Conservation (phyloP, 306 rosid genomes). For the Purshia tridentata region DNA sequence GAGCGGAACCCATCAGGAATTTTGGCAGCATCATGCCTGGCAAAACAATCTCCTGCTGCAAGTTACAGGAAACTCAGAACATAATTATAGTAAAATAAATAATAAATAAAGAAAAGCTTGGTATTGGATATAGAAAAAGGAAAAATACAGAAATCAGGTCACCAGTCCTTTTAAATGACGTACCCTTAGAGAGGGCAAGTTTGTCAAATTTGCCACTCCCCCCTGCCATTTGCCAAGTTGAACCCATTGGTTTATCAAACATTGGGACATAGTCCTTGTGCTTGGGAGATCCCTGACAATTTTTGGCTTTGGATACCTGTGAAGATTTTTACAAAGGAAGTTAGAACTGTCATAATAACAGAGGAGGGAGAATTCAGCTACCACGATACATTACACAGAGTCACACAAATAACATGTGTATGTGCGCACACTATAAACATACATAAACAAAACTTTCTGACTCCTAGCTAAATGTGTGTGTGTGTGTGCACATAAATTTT, state of each 20-base stretch:
- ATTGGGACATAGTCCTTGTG: conserved; percentile 34
- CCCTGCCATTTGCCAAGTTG: conserved; percentile 33
- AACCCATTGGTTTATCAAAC: conserved; percentile 38
- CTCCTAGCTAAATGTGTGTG: not conserved
- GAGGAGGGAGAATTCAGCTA: not conserved
- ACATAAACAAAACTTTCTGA: not conserved
- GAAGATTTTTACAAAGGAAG: conserved; percentile 23
- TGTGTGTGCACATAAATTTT: too few relatives aligned
- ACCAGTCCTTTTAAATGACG: not conserved
- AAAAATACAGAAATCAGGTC: not conserved
- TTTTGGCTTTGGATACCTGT: conserved; percentile 42
- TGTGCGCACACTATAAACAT: too few relatives aligned
- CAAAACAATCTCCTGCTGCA: conserved; percentile 33
- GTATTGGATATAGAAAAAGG: not conserved
- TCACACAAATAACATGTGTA: not conserved
- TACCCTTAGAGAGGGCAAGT: conserved; percentile 49
- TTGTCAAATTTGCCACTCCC: conserved; percentile 6
- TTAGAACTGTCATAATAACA: conserved; percentile 14
- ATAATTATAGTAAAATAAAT: not conserved
- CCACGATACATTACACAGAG: not conserved
- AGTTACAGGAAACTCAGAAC: not conserved
- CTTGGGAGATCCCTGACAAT: conserved; percentile 14
- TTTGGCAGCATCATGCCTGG: conserved; percentile 36
- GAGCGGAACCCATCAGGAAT: conserved; percentile 51
- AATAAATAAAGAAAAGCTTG: not conserved